Evolutionary conservation across 768 basidiomycete species (phyloP).

Genomic region (Boletus huronensis): DNA sequence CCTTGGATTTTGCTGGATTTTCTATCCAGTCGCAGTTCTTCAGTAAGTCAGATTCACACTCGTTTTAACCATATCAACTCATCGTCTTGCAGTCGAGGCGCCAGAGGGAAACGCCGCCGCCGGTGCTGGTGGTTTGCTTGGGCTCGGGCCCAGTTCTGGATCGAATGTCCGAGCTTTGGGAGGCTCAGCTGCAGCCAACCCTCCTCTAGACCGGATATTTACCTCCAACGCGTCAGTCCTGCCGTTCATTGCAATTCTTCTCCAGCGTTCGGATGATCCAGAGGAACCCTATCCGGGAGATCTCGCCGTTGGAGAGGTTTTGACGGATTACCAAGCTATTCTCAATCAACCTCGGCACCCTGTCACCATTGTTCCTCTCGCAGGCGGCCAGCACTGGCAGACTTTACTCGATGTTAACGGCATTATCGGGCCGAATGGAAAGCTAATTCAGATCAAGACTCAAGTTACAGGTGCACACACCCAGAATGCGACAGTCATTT

Average conservation of each 20-base stretch:
- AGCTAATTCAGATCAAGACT: constrained; percentile 43
- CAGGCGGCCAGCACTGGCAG: constrained; percentile 61
- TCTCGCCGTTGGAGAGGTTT: constrained; percentile 58
- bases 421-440: constrained; percentile 59
- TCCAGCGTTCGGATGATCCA: constrained; percentile 58
- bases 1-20: constrained; percentile 35
- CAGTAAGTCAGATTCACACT: constrained; percentile 1
- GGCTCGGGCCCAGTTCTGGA: constrained; percentile 61
- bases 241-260: constrained; percentile 60
- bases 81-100: constrained; percentile 22
- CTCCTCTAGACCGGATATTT: constrained; percentile 66
- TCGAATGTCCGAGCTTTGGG: constrained; percentile 43
- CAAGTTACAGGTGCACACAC: constrained; percentile 42
- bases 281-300: constrained; percentile 52
- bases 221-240: constrained; percentile 51
- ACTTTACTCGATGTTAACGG: constrained; percentile 59
- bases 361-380: constrained; percentile 39
- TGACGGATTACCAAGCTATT: constrained; percentile 48
- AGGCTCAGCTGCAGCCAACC: constrained; percentile 40
- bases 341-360: constrained; percentile 47
- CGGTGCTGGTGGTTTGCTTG: constrained; percentile 39
- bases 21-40: constrained; percentile 44
- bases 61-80: neutral
- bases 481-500: constrained; percentile 52
- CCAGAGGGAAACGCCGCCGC: constrained; percentile 4